phyloP scores from a whole-genome alignment of 2,329 filamentous ascomycete genomes.

The Fusarium cyanostomum region DNA sequence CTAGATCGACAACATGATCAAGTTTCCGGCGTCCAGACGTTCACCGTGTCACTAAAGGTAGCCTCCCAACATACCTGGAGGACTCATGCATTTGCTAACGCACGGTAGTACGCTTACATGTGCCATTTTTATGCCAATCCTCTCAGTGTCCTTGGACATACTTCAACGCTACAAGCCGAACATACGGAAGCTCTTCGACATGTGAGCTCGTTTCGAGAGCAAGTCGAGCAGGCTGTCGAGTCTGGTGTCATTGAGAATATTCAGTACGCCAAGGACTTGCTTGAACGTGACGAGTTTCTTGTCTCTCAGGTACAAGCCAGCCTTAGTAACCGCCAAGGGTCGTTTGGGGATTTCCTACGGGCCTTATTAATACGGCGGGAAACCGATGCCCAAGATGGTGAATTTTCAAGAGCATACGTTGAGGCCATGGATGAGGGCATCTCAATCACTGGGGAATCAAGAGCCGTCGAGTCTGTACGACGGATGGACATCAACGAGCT shows the following conservation, averaged over 20 bases:
- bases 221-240: constrained; percentile 60
- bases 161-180: constrained; percentile 59
- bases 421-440: constrained; percentile 68
- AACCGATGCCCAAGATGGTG: constrained; percentile 47
- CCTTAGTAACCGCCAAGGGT: constrained; percentile 48
- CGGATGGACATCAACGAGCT: constrained; percentile 58
- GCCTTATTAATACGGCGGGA: constrained; percentile 58
- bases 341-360: constrained; percentile 57
- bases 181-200: constrained; percentile 75
- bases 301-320: constrained; percentile 51
- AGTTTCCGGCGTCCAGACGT: constrained; percentile 77
- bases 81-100: constrained; percentile 14
- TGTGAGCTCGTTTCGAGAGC: constrained; percentile 72
- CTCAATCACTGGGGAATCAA: constrained; percentile 59
- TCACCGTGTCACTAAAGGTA: constrained; percentile 76
- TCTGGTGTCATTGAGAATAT: constrained; percentile 55
- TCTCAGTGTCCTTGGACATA: constrained; percentile 69
- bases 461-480: constrained; percentile 66
- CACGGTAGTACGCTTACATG: constrained; percentile 79
- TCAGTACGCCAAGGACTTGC: constrained; percentile 55
- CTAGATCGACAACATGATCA: constrained; percentile 80
- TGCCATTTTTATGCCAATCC: constrained; percentile 85
- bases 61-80: constrained; percentile 7
- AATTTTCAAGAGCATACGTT: constrained; percentile 68
- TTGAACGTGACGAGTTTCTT: constrained; percentile 69